phyloP scores from a whole-genome alignment of 768 basidiomycete genomes.

The Favolaschia claudopus region DNA sequence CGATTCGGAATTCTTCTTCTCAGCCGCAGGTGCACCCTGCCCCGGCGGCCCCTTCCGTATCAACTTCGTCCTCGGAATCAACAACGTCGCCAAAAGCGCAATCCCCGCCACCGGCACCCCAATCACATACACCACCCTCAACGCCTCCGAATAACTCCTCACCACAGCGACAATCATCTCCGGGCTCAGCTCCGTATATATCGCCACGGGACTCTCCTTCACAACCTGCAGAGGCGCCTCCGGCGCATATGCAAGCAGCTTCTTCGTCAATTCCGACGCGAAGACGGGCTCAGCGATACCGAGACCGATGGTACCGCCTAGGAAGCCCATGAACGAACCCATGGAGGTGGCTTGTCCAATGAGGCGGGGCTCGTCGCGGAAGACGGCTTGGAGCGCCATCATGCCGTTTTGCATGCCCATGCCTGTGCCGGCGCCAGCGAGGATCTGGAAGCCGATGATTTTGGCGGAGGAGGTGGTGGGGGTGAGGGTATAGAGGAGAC shows the following conservation, averaged over 20 bases:
- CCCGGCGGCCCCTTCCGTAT: neutral
- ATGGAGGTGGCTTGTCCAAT: neutral
- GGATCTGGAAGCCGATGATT: neutral
- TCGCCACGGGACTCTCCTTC: neutral
- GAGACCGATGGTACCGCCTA: neutral
- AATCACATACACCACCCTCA: neutral
- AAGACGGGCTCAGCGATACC: neutral
- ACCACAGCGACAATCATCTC: neutral
- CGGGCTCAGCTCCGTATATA: neutral
- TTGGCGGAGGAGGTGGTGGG: neutral
- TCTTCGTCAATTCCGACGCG: neutral
- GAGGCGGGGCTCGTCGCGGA: neutral
- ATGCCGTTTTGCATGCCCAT: no score
- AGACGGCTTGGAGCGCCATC: neutral
- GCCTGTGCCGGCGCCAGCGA: neutral
- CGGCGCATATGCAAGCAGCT: neutral
- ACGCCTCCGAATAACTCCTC: neutral
- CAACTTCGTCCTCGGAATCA: neutral
- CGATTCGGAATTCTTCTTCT: no score
- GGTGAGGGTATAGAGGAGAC: neutral
- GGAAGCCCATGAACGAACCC: neutral
- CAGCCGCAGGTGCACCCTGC: no score
- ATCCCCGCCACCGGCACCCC: constrained; percentile 5
- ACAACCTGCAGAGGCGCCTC: neutral
- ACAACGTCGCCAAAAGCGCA: neutral